phyloP scores from a whole-genome alignment of 768 basidiomycete species.

The Lyophyllum semitale region DNA sequence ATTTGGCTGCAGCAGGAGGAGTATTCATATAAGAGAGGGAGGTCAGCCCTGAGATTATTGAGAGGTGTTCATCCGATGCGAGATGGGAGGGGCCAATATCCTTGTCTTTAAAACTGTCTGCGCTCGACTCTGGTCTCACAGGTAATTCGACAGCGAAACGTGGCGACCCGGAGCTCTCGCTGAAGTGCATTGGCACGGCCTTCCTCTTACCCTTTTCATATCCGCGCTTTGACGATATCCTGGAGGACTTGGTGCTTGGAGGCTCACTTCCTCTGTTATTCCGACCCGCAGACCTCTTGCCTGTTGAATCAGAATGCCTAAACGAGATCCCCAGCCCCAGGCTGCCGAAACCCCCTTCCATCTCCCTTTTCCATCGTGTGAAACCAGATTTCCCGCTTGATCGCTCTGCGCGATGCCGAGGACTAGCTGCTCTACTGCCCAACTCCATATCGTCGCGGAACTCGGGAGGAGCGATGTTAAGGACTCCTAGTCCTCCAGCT shows the following conservation, averaged over 20 bases:
- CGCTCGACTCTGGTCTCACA: slow-evolving; percentile 24
- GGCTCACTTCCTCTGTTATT: slow-evolving; percentile 14
- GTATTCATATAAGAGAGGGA: slow-evolving; percentile 28
- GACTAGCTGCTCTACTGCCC: slow-evolving; percentile 9
- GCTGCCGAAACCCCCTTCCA: slow-evolving; percentile 33
- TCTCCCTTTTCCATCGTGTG: slow-evolving; percentile 44
- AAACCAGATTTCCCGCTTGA: slow-evolving; percentile 40
- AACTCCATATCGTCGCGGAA: slow-evolving; percentile 10
- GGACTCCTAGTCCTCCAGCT: slow-evolving; percentile 14
- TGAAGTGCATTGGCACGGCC: slow-evolving; percentile 24
- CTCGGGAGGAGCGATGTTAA: slow-evolving; percentile 21
- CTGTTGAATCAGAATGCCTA: slow-evolving; percentile 37
- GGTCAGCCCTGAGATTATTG: slow-evolving; percentile 14
- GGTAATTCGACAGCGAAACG: slow-evolving; percentile 37
- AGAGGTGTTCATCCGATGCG: slow-evolving; percentile 1
- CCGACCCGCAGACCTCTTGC: slow-evolving; percentile 18
- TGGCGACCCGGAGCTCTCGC: slow-evolving; percentile 36
- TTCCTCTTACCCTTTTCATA: slow-evolving; percentile 40
- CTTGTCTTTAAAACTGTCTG: slow-evolving; percentile 24
- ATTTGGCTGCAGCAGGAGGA: slow-evolving; percentile 15
- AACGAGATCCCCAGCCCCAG: slow-evolving; percentile 41
- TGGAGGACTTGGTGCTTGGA: slow-evolving; percentile 24
- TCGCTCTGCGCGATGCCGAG: slow-evolving; percentile 17
- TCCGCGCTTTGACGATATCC: slow-evolving; percentile 18
- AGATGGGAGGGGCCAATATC: slow-evolving; percentile 15